Conservation (phyloP, 2,329 filamentous ascomycete genomes). For the Didymella pinodella region DNA sequence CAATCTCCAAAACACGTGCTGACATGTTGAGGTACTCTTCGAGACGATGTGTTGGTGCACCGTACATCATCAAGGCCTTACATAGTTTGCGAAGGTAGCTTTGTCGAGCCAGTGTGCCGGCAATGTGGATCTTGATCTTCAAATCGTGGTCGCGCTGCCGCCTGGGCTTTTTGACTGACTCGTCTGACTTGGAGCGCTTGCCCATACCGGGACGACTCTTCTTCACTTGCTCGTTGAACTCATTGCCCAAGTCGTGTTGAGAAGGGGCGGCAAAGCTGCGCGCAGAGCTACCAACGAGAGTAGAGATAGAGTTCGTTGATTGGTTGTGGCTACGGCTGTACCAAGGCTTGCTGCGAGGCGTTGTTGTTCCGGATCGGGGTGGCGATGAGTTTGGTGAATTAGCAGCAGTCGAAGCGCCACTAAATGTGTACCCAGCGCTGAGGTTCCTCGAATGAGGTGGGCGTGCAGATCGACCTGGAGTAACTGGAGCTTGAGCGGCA, state of each 20-base stretch:
- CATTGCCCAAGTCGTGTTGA: constrained; percentile 52
- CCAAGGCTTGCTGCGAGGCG: constrained; percentile 52
- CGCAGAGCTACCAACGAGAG: constrained; percentile 55
- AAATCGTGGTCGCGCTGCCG: constrained; percentile 59
- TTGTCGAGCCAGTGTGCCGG: constrained; percentile 77
- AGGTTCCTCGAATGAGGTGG: constrained; percentile 33
- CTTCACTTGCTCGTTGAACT: constrained; percentile 53
- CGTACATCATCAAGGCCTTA: constrained; percentile 85
- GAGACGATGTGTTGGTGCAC: constrained; percentile 87
- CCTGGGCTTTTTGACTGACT: constrained; percentile 47
- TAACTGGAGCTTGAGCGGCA: constrained; percentile 21
- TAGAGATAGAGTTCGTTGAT: constrained; percentile 54
- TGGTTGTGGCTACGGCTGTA: constrained; percentile 45
- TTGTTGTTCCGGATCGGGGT: constrained; percentile 53
- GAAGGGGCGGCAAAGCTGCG: constrained; percentile 53
- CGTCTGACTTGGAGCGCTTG: constrained; percentile 48
- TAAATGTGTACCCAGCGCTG: constrained; percentile 39
- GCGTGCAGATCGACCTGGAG: constrained; percentile 19
- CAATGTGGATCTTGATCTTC: constrained; percentile 68
- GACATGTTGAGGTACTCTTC: constrained; percentile 94
- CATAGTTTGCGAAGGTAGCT: constrained; percentile 86
- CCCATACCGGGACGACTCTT: constrained; percentile 48
- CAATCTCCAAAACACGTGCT: constrained; percentile 85
- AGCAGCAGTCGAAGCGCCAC: constrained; percentile 44
- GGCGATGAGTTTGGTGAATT: constrained; percentile 52